Base-by-base conservation (phyloP, 2,329 filamentous ascomycete genomes). In the Curvularia eragrostidis region DNA sequence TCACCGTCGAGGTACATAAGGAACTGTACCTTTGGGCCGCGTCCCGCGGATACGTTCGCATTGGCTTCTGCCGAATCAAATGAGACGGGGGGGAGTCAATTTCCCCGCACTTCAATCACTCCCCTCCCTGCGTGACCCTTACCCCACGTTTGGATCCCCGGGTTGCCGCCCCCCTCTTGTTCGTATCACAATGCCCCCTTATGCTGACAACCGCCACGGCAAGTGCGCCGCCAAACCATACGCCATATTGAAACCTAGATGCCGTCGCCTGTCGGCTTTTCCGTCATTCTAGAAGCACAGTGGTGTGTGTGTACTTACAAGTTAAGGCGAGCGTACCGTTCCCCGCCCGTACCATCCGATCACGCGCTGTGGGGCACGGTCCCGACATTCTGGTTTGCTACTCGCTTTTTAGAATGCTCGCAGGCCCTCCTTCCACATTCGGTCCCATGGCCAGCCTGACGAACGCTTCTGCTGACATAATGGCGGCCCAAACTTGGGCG, bases 91-190 rank as follows among this genome's bases (percentile, higher is more conserved):
- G 23, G 8, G 15, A 5, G n/a, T 30, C 42, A 51, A 52, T 59
- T 70, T 70, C 67, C 67, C 67, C 67, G 67, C 67, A 70, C 65
- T 55, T 52, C 49, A 53, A 24, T 19, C 21, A 42, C 23, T n/a
- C 26, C 49, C 19, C 49, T 48, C 28, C 51, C 28, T 54, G 52
- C 58, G 42, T 56, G 39, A 52, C 47, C 48, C 51, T 6, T 42
- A 62, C 59, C 62, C 63, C 61, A 59, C 53, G 57, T 48, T 60
- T 24, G 24, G 55, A 19, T n/a, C n/a, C 5, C 32, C 46, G 50
- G 39, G 23, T 34, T 32, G 7, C 5, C 23, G 15, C 21, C 8
- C 21, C 39, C 19, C 39, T 19, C n/a, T 5, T 15, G 24, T 4
- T 15, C 26, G 18, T 32, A 48, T 12, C 44, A 48, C 44, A 7